phyloP scores from a whole-genome alignment of 148 eudicot species.

The Chenopodium album region DNA sequence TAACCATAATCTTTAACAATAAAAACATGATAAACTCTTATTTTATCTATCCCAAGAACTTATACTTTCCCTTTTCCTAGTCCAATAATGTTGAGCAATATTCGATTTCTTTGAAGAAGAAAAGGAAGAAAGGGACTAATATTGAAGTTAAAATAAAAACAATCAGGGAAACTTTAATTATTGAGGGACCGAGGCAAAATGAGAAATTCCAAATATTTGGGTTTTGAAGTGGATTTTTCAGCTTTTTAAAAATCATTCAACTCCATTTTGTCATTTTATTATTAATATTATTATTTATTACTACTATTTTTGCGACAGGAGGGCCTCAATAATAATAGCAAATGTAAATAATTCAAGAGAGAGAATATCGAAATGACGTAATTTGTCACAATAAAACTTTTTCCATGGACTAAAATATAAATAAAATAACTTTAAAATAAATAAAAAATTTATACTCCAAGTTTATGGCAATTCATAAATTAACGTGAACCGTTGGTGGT shows the following conservation, averaged over 20 bases:
- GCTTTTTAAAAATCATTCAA: not conserved
- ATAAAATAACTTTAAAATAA: not conserved
- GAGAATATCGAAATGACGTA: conserved; percentile 3
- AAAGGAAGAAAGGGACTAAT: not conserved
- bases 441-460: not conserved
- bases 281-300: not conserved
- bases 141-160: not conserved
- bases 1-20: no score
- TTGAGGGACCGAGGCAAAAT: not conserved
- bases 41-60: no score
- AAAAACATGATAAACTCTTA: no score
- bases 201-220: not conserved
- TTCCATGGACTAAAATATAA: not conserved
- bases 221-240: not conserved
- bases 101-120: not conserved
- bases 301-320: not conserved
- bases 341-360: not conserved
- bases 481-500: conserved; percentile 19
- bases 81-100: no score
- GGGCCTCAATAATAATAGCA: not conserved
- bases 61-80: no score
- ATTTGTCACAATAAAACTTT: not conserved
- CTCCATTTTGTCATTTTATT: not conserved
- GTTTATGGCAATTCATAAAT: not conserved
- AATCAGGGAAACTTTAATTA: not conserved